Evolutionary conservation across 2,329 filamentous ascomycete species (phyloP), one percentile per base, ranked within the genome.

Genomic region (Trichophyton equinum): DNA sequence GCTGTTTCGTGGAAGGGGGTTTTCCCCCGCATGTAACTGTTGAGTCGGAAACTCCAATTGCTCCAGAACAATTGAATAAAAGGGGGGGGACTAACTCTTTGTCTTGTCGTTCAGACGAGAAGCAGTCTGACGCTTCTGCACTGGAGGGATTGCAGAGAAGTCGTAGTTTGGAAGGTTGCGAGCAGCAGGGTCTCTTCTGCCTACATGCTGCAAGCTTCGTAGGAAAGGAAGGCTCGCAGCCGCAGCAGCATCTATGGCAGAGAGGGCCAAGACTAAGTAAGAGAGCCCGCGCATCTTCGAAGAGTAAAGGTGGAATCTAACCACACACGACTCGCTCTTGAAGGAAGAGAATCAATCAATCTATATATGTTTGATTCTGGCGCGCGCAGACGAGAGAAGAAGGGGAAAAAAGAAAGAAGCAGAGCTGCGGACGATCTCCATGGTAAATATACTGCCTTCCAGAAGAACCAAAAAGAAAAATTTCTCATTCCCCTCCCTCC

Each of bases 81-180:
- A 56, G 6, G 33, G n/a, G n/a, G 6, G 36, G 11, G n/a, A 27
- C 62, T 8, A 61, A 63, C 62, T 58, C 20, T 55, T 42, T 8
- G 62, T 63, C 44, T 61, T 63, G 27, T 15, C 11, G 57, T 61
- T 63, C 57, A 63, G 25, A 18, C 44, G 60, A 9, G 53, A 51
- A 27, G 40, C 46, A 27, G 40, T 56, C 20, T 30, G 38, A 3
- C 42, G 25, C 27, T 60, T 60, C 9, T 22, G 4, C 11, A 27
- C 22, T 11, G 51, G 13, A 9, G n/a, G 6, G n/a, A 18, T n/a
- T 44, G 6, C 42, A 11, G 44, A 25, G 13, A 40, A 38, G n/a
- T 53, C 42, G 4, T 38, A 25, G n/a, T 15, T 18, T 40, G 33
- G 46, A 20, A 40, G 8, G 33, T 60, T 38, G 22, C 38, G 56